Evolutionary conservation across 2,329 filamentous ascomycete genomes (phyloP).

Genomic region (Calonectria hongkongensis): DNA sequence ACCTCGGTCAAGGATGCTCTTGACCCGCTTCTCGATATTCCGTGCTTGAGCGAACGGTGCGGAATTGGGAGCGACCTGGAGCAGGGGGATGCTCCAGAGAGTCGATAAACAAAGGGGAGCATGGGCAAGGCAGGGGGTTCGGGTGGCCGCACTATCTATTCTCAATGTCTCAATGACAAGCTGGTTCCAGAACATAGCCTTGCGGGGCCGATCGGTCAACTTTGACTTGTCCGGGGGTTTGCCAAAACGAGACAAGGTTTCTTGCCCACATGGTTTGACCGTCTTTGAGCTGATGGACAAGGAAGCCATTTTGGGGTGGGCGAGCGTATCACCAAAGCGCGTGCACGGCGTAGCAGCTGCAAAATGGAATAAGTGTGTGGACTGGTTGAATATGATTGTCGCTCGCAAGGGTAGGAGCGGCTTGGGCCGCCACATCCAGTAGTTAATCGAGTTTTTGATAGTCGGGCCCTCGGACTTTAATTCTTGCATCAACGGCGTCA

Average conservation of each 20-base stretch:
- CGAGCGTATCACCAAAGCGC: background rate
- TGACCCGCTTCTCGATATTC: no score
- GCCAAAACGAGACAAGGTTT: conserved; percentile 17
- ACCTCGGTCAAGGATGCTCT: no score
- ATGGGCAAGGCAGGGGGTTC: no score
- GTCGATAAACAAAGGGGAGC: background rate
- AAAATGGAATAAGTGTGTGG: background rate
- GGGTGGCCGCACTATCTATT: no score
- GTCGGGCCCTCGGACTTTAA: background rate
- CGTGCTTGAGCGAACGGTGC: no score
- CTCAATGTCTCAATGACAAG: background rate
- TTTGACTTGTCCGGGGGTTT: conserved; percentile 2
- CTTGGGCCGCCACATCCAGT: conserved; percentile 5
- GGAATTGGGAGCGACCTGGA: no score
- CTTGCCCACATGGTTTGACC: conserved; percentile 6
- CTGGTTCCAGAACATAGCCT: conserved; percentile 3
- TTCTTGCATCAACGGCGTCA: background rate
- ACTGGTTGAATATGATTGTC: background rate
- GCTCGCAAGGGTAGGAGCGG: background rate
- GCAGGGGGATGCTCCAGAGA: no score
- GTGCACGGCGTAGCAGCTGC: background rate
- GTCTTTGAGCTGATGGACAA: conserved; percentile 3
- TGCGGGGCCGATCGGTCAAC: background rate
- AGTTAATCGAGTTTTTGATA: background rate
- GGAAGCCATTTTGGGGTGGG: no score